Conservation (phyloP, 208 protist genomes). For the Wallacemonas sp. region DNA sequence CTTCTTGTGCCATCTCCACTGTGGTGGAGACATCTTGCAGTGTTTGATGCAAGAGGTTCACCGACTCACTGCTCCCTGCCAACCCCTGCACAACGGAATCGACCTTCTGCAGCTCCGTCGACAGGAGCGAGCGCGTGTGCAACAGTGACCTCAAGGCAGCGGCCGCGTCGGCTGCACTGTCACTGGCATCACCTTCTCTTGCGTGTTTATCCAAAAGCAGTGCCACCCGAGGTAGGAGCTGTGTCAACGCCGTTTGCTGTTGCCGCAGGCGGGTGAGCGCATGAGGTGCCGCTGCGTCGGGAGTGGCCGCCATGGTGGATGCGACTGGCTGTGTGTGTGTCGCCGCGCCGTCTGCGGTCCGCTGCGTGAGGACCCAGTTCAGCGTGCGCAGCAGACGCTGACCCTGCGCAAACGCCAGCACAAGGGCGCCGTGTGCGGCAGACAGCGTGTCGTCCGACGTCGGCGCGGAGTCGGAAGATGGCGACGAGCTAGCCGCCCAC, state of each 20-base stretch:
- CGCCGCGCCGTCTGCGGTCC: neutral
- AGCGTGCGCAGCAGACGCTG: constrained; percentile 40
- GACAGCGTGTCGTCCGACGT: constrained; percentile 11
- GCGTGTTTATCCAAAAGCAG: constrained; percentile 31
- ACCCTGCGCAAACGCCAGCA: constrained; percentile 39
- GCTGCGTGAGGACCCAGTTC: constrained; percentile 21
- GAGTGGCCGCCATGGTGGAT: constrained; percentile 1
- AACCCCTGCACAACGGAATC: constrained; percentile 59
- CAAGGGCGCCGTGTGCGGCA: constrained; percentile 45
- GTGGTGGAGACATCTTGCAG: constrained; percentile 67
- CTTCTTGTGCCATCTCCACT: constrained; percentile 53
- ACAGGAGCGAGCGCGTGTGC: constrained; percentile 70
- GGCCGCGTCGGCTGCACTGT: constrained; percentile 25
- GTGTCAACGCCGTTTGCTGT: constrained; percentile 37
- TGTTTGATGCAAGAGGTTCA: constrained; percentile 40
- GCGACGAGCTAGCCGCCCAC: neutral
- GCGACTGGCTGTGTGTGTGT: neutral
- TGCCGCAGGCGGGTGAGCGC: constrained; percentile 29
- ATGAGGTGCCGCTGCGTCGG: neutral
- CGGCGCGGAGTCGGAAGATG: neutral
- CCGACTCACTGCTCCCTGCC: constrained; percentile 36
- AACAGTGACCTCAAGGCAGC: constrained; percentile 69
- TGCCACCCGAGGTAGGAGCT: constrained; percentile 39
- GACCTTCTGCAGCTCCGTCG: constrained; percentile 74
- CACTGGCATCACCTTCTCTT: neutral